phyloP scores from a whole-genome alignment of 306 rosid species.

The Fragaria nilgerrensis region DNA sequence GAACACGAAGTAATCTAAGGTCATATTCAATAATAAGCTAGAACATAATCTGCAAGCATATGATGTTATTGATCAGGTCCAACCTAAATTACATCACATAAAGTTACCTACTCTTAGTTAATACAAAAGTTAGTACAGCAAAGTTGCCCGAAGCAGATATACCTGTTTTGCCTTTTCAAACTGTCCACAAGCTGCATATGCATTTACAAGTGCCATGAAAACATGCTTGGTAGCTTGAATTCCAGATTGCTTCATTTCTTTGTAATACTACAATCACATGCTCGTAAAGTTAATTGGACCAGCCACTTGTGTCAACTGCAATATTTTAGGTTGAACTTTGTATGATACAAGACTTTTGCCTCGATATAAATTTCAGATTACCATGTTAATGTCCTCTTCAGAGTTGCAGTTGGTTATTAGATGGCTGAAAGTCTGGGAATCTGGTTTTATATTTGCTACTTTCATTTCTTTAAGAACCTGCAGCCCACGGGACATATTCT shows the following conservation, averaged over 20 bases:
- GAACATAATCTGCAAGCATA: constrained; percentile 7
- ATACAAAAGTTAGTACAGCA: constrained; percentile 10
- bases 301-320: neutral
- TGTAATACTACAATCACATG: constrained; percentile 54
- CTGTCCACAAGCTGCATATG: constrained; percentile 70
- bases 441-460: constrained; percentile 57
- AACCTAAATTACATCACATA: neutral
- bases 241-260: constrained; percentile 49
- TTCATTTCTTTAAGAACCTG: constrained; percentile 62
- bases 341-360: constrained; percentile 11
- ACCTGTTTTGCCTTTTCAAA: constrained; percentile 92
- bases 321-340: neutral
- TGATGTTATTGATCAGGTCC: neutral
- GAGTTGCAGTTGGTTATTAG: constrained; percentile 54
- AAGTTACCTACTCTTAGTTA: constrained; percentile 2
- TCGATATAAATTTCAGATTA: constrained; percentile 28
- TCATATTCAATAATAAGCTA: neutral
- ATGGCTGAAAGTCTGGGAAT: constrained; percentile 64
- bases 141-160: constrained; percentile 23
- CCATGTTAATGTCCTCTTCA: constrained; percentile 65
- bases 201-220: constrained; percentile 70
- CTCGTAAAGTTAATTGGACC: constrained; percentile 2
- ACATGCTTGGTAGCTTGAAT: constrained; percentile 41
- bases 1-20: neutral
- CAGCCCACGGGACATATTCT: constrained; percentile 47